Conservation (phyloP, 192 early-diverging fungal genomes). For the Coemansia sp. region DNA sequence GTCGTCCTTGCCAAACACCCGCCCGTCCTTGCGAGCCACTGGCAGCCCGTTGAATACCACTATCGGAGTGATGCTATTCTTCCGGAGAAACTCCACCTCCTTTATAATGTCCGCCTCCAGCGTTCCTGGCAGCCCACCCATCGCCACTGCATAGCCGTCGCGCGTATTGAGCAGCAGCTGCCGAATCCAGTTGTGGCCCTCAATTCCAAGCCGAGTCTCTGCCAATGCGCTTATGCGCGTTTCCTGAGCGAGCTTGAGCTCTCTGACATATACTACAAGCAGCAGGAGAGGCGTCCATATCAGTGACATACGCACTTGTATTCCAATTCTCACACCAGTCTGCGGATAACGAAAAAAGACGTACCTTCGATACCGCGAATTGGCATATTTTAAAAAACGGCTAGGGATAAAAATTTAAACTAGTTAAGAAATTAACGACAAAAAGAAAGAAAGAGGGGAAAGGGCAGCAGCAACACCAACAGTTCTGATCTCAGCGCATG, state of each 20-base stretch:
- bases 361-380: slow-evolving; percentile 52
- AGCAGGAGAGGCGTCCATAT: not conserved
- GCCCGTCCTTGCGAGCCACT: slow-evolving; percentile 66
- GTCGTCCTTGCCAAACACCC: slow-evolving; percentile 68
- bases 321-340: not conserved
- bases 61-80: slow-evolving; percentile 67
- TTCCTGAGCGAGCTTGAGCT: slow-evolving; percentile 62
- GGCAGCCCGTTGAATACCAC: slow-evolving; percentile 78
- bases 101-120: slow-evolving; percentile 63
- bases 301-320: not conserved
- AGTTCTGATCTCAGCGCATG: slow-evolving; percentile 26
- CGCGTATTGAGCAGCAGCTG: slow-evolving; percentile 61
- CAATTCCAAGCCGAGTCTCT: slow-evolving; percentile 74
- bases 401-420: not conserved
- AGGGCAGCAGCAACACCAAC: not conserved
- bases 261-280: slow-evolving; percentile 44
- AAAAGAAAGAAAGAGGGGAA: slow-evolving; percentile 7
- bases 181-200: slow-evolving; percentile 79
- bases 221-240: slow-evolving; percentile 61
- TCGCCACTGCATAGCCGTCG: slow-evolving; percentile 62
- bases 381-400: slow-evolving; percentile 28
- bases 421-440: not conserved
- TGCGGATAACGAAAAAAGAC: not conserved
- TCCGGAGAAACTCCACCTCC: slow-evolving; percentile 62
- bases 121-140: slow-evolving; percentile 67